Evolutionary conservation across 176 grass and related monocot genomes (phyloP), one percentile per base, ranked within the genome.

Genomic region (Urochloa ruziziensis): DNA sequence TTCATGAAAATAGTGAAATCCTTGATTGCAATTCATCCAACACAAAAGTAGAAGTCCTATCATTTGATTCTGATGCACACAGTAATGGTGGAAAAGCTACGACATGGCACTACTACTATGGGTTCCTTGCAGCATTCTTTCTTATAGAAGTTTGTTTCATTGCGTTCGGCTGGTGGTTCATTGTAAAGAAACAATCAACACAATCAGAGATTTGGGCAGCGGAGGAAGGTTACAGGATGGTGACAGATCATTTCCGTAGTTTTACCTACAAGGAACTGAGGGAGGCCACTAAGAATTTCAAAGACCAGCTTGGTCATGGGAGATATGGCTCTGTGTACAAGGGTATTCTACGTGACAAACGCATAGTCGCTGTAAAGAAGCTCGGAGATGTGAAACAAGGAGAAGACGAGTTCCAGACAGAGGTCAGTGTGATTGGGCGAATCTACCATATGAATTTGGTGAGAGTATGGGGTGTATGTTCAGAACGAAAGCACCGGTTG

Each of bases 161-260:
- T 60, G 44, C 62, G 33, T 80, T 33, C 33, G 89, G 89, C 40
- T 91, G 89, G 81, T 91, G 80, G 80, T 87, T 83, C 73, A 75
- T 84, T 30, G 72, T 73, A 32, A 79, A 69, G 63, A 66, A 60
- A 12, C 75, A 67, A 18, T 60, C 80, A 8, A 57, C 11, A 0
- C 65, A 27, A 15, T 83, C 64, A 57, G 75, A 71, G 27, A 30
- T 21, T 10, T 85, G 83, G 63, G 40, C 42, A 18, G 18, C 35
- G 33, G 84, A 90, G 73, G 84, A 90, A 80, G 88, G 88, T 61
- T 90, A 90, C 66, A 78, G 24, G 73, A 40, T 90, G 73, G 81
- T 90, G 47, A 79, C 56, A 0, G 63, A 71, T 13, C 73, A 90
- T 52, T 90, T 90, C 66, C 67, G 66, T 18, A 79, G 48, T 34